Evolutionary conservation across 2,329 filamentous ascomycete genomes (phyloP), one percentile per base, ranked within the genome.

Genomic region (Colletotrichum cereale): DNA sequence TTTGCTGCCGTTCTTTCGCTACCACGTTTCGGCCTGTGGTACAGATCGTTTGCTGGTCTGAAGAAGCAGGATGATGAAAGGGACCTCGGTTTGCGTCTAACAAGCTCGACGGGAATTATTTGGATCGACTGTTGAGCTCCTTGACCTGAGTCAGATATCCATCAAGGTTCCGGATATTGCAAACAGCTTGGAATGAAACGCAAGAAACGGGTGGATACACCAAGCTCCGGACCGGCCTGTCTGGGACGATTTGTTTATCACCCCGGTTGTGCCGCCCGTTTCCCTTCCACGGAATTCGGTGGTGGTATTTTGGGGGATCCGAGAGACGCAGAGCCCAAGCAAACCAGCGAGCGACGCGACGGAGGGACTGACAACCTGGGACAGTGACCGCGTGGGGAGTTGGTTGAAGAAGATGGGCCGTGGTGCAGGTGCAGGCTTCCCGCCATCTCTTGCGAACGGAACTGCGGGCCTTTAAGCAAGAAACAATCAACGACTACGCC

Each of bases 71-170:
- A 55, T 31, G 29, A 21, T 18, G 24, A 40, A 24, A 47, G n/a
- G 10, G 31, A 18, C 44, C 44, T 34, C 55, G 53, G 44, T 47
- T 64, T 48, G 58, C 65, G 58, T 69, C 44, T 52, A 58, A 69
- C 38, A 63, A 64, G 66, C 53, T 68, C 31, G 53, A 48, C 55
- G 24, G 47, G 31, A 63, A 47, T 68, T 68, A 50, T 68, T 69
- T 69, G 44, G 52, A 64, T 68, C 58, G 48, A 56, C 53, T 55
- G 53, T 55, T 69, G 65, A 64, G 12, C 58, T 47, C 29, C 52
- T 47, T 38, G 69, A 14, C 44, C 58, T 72, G 69, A 72, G 53
- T 72, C 65, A 69, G 65, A 69, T 63, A 47, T 63, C 69, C 58
- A 68, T 72, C 69, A 72, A 68, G 69, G 69, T 72, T 52, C 53